Conservation (phyloP, 371 early-diverging fungal genomes). For the Zychaea mexicana region DNA sequence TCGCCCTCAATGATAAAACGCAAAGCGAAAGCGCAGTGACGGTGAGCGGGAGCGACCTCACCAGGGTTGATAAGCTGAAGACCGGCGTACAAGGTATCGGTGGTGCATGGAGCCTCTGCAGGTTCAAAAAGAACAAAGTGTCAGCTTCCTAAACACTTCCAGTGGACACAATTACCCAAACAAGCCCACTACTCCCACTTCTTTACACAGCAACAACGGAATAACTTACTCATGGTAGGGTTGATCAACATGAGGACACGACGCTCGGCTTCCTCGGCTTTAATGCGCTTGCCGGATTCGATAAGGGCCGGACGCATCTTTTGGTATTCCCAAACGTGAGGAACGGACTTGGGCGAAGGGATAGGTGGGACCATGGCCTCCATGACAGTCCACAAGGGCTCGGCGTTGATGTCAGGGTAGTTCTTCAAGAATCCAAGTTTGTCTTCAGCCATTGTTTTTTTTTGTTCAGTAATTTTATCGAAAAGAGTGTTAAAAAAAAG, state of each 20-base stretch:
- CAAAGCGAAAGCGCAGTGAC: constrained; percentile 29
- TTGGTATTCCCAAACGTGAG: constrained; percentile 26
- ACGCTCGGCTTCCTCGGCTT: constrained; percentile 26
- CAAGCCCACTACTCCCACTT: too few species aligned
- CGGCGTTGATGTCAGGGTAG: constrained; percentile 19
- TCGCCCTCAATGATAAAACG: constrained; percentile 29
- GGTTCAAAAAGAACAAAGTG: neutral
- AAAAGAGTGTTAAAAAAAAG: neutral
- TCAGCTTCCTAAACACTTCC: too few species aligned
- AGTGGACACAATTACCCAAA: too few species aligned
- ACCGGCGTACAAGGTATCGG: constrained; percentile 28
- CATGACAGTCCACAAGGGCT: constrained; percentile 32
- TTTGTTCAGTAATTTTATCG: neutral
- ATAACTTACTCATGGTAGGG: constrained; percentile 18
- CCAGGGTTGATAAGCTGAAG: constrained; percentile 27
- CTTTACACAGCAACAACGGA: neutral
- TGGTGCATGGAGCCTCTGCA: constrained; percentile 27
- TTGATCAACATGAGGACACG: constrained; percentile 28
- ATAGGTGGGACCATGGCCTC: constrained; percentile 27
- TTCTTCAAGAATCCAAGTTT: constrained; percentile 18
- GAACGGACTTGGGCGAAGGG: constrained; percentile 21
- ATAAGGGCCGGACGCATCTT: constrained; percentile 23
- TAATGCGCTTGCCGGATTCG: constrained; percentile 20
- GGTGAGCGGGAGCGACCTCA: constrained; percentile 26
- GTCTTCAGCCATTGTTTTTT: constrained; percentile 9